phyloP scores from a whole-genome alignment of 2,329 filamentous ascomycete species.

The Bipolaris zeicola region DNA sequence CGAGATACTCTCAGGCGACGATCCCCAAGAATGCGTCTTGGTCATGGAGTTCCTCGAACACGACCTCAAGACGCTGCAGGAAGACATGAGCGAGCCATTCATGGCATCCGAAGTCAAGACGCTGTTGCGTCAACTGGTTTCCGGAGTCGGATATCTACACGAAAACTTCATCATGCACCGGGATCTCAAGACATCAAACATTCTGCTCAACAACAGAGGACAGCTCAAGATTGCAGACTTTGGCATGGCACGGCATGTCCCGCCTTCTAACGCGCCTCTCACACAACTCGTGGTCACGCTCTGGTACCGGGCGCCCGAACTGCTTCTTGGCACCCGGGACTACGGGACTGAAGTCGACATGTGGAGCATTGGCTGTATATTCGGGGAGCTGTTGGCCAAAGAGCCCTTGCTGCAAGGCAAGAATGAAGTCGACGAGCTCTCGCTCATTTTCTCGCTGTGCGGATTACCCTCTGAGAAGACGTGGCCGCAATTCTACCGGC shows the following conservation, averaged over 20 bases:
- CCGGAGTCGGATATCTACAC: slow-evolving; percentile 85
- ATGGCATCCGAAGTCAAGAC: slow-evolving; percentile 91
- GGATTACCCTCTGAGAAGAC: slow-evolving; percentile 80
- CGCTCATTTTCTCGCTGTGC: slow-evolving; percentile 80
- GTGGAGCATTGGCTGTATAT: slow-evolving; percentile 96
- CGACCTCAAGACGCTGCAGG: slow-evolving; percentile 89
- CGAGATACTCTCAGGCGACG: slow-evolving; percentile 81
- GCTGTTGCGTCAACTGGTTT: slow-evolving; percentile 79
- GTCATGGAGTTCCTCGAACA: slow-evolving; percentile 98
- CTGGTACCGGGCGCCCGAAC: slow-evolving; percentile 93
- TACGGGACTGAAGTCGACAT: slow-evolving; percentile 85
- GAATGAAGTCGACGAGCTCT: slow-evolving; percentile 90
- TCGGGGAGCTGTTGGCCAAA: slow-evolving; percentile 84
- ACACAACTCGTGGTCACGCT: slow-evolving; percentile 95
- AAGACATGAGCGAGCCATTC: slow-evolving; percentile 94
- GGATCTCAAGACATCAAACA: slow-evolving; percentile 52
- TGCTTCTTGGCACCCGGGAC: slow-evolving; percentile 77
- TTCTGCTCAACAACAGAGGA: slow-evolving; percentile 93
- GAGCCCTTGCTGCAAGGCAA: slow-evolving; percentile 84
- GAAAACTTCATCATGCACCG: slow-evolving; percentile 77
- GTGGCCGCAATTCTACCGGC: slow-evolving; percentile 85
- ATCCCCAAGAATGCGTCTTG: slow-evolving; percentile 74
- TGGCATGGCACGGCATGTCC: slow-evolving; percentile 92
- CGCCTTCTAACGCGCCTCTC: slow-evolving; percentile 69
- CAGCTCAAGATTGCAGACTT: slow-evolving; percentile 97